A percentile compares a stretch with the other conserved stretches of the same genome.
phyloP scores from a whole-genome alignment of 1,139 yeast species.

The Nakaseomyces kungkrabaensis region DNA sequence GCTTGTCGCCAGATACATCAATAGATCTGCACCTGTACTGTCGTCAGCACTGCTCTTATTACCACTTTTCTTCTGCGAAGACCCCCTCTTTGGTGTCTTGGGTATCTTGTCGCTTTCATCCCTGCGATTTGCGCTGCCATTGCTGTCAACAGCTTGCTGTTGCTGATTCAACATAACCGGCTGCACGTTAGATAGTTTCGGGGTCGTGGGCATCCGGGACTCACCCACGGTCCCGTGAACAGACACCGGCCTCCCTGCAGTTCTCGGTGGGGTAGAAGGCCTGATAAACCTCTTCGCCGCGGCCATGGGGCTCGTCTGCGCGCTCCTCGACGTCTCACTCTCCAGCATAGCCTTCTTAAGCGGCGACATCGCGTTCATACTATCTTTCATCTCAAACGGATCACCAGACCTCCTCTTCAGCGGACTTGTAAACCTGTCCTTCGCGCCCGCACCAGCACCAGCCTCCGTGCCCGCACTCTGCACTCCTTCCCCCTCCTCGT shows the following conservation, averaged over 20 bases:
- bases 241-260: not conserved
- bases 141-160: not conserved
- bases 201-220: not conserved
- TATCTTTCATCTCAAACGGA: not conserved
- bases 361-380: slow-evolving; percentile 2
- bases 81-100: not conserved
- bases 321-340: not conserved
- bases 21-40: slow-evolving; percentile 28
- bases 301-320: not conserved
- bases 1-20: slow-evolving; percentile 30
- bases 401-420: not conserved
- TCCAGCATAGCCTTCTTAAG: slow-evolving; percentile 1
- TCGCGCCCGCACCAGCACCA: not conserved
- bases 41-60: slow-evolving; percentile 9
- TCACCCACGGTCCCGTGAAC: not conserved
- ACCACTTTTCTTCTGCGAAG: slow-evolving; percentile 3
- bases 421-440: not conserved
- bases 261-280: slow-evolving; percentile 1
- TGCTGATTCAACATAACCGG: not conserved
- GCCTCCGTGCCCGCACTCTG: slow-evolving; percentile 5
- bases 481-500: slow-evolving; percentile 6
- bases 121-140: not conserved
- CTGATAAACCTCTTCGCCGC: not conserved
- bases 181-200: not conserved
- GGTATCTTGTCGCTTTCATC: not conserved